phyloP scores from a whole-genome alignment of 2,329 filamentous ascomycete genomes.

The Plectosphaerella plurivora region DNA sequence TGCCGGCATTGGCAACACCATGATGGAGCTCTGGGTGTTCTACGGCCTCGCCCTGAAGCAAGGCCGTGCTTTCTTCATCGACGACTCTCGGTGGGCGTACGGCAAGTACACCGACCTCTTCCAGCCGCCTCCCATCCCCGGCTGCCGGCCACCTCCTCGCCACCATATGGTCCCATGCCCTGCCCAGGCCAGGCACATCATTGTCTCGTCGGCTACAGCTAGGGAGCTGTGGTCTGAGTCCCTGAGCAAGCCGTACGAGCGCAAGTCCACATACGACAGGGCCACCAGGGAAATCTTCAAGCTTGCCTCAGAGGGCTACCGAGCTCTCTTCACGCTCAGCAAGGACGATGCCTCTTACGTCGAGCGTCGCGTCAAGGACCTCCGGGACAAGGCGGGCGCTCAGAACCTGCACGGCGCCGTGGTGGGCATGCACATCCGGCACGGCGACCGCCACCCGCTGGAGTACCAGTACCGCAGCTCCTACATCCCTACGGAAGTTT shows the following conservation, averaged over 20 bases:
- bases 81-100: constrained; percentile 80
- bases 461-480: constrained; percentile 73
- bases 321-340: constrained; percentile 68
- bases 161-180: constrained; percentile 79
- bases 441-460: constrained; percentile 72
- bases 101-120: constrained; percentile 73
- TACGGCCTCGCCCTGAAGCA: constrained; percentile 76
- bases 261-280: constrained; percentile 22
- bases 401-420: constrained; percentile 41
- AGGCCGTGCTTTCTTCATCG: constrained; percentile 74
- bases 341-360: constrained; percentile 64
- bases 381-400: constrained; percentile 43
- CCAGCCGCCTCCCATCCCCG: constrained; percentile 56
- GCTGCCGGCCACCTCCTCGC: constrained; percentile 67
- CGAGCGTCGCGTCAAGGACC: constrained; percentile 48
- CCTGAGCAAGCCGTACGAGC: constrained; percentile 48
- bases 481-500: constrained; percentile 72
- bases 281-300: constrained; percentile 59
- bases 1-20: constrained; percentile 69
- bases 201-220: constrained; percentile 67
- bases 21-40: constrained; percentile 79
- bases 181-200: constrained; percentile 67
- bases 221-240: constrained; percentile 59
- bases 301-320: constrained; percentile 65
- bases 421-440: constrained; percentile 74